These are phyloP conservation scores for Moesziomyces parantarcticus DNA, from an alignment of 1,284 basidiomycete genomes.

Conservation along the genomic window DNA sequence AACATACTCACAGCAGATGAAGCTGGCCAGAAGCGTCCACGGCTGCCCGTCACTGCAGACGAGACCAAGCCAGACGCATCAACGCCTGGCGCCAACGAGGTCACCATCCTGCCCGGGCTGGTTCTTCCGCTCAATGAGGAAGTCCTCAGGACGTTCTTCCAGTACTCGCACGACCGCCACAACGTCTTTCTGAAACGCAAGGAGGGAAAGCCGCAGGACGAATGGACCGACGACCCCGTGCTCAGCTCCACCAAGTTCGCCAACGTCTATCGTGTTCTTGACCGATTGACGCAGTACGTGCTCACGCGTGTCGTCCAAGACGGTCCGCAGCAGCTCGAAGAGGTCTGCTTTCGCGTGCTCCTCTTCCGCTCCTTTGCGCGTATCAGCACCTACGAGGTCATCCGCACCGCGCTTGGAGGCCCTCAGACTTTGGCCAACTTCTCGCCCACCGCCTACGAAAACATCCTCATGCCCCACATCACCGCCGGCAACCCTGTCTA, in stretches of 20 bases:
- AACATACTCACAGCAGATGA: not conserved
- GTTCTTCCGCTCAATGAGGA: slow-evolving; percentile 40
- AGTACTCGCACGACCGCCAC: slow-evolving; percentile 38
- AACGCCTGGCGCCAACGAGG: slow-evolving; percentile 7
- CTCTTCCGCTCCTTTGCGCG: slow-evolving; percentile 75
- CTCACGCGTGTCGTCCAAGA: slow-evolving; percentile 75
- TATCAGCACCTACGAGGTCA: slow-evolving; percentile 75
- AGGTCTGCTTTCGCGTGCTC: slow-evolving; percentile 75
- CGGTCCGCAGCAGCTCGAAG: slow-evolving; percentile 72
- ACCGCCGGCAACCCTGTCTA: slow-evolving; percentile 70
- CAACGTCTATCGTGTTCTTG: slow-evolving; percentile 75
- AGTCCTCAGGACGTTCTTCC: slow-evolving; percentile 36
- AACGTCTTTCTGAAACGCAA: slow-evolving; percentile 18
- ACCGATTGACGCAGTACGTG: slow-evolving; percentile 75
- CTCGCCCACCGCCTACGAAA: slow-evolving; percentile 70
- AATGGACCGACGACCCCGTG: slow-evolving; percentile 70
- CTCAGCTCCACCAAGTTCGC: slow-evolving; percentile 73
- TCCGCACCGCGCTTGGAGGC: slow-evolving; percentile 70
- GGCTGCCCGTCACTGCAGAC: not conserved
- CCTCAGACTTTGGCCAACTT: slow-evolving; percentile 73
- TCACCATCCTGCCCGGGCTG: slow-evolving; percentile 27
- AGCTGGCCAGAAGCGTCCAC: slow-evolving; percentile 5
- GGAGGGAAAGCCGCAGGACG: slow-evolving; percentile 14
- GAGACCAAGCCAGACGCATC: not conserved
- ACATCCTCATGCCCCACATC: slow-evolving; percentile 70